Conservation (phyloP, 192 early-diverging fungal genomes). For the Umbelopsis sp. region DNA sequence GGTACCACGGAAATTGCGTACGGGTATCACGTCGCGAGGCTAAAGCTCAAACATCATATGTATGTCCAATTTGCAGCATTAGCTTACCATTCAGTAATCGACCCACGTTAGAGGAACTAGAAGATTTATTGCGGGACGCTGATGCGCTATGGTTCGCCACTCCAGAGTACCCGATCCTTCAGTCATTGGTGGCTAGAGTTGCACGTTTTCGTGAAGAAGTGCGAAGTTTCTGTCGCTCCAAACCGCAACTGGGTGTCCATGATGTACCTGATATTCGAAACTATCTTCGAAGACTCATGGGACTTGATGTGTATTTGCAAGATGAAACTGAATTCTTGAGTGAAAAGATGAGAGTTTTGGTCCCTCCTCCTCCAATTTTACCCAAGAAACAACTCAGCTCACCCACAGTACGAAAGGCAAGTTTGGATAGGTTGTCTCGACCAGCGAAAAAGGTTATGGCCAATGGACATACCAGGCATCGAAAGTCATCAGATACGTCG, state of each 20-base stretch:
- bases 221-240: constrained; percentile 36
- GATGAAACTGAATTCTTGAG: constrained; percentile 45
- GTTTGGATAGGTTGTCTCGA: background rate
- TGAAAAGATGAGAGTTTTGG: constrained; percentile 40
- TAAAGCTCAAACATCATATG: constrained; percentile 46
- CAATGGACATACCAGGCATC: constrained; percentile 13
- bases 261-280: constrained; percentile 40
- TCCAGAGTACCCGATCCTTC: constrained; percentile 29
- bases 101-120: constrained; percentile 41
- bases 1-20: constrained; percentile 68
- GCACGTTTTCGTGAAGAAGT: constrained; percentile 21
- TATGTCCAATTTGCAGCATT: constrained; percentile 61
- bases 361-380: constrained; percentile 24
- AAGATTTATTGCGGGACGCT: constrained; percentile 43
- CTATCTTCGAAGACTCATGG: constrained; percentile 44
- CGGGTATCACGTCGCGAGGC: constrained; percentile 47
- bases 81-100: constrained; percentile 6
- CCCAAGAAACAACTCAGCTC: background rate
- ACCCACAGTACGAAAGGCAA: background rate
- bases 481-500: constrained; percentile 27
- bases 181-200: constrained; percentile 18
- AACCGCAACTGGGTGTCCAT: constrained; percentile 25
- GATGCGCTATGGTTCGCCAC: constrained; percentile 48
- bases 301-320: constrained; percentile 43
- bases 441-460: background rate